Conservation (phyloP, 2,329 filamentous ascomycete species). For the Orbilia oligospora region DNA sequence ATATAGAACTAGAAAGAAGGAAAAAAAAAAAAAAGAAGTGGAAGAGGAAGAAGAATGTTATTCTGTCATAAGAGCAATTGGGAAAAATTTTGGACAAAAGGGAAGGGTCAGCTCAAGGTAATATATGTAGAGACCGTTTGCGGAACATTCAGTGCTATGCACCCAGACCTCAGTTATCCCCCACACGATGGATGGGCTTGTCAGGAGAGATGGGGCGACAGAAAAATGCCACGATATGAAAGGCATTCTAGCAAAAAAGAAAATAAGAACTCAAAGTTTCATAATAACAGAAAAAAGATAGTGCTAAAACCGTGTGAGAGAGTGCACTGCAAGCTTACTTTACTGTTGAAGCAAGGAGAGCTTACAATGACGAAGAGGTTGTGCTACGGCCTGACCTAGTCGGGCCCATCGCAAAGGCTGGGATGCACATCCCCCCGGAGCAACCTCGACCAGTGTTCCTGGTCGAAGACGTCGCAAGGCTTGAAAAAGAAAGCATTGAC, state of each 20-base stretch:
- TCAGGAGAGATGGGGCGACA: conserved; percentile 58
- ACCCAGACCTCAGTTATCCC: conserved; percentile 60
- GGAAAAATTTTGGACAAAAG: conserved; percentile 60
- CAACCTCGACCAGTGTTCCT: conserved; percentile 43
- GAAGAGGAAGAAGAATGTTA: conserved; percentile 48
- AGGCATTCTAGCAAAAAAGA: conserved; percentile 47
- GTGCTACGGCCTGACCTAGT: conserved; percentile 57
- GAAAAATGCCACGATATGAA: conserved; percentile 35
- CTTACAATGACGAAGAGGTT: conserved; percentile 61
- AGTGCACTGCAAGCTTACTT: conserved; percentile 54
- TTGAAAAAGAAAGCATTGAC: conserved; percentile 56
- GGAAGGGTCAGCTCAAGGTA: conserved; percentile 59
- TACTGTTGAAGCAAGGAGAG: conserved; percentile 59
- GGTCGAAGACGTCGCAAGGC: conserved; percentile 43
- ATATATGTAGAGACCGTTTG: conserved; percentile 61
- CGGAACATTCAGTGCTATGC: conserved; percentile 55
- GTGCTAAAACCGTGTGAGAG: conserved; percentile 60
- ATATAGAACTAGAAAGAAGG: conserved; percentile 16
- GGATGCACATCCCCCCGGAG: conserved; percentile 51
- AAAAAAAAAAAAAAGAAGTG: conserved; percentile 12
- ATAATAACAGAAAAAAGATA: conserved; percentile 50
- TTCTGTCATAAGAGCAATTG: conserved; percentile 58
- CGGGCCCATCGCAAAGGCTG: conserved; percentile 50
- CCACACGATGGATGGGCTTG: conserved; percentile 54
- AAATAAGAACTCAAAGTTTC: conserved; percentile 56